A percentile compares a stretch with the other conserved stretches of the same genome.
phyloP scores from a whole-genome alignment of 108 stramenopile species.

The Pseudonitzschia multiseries region DNA sequence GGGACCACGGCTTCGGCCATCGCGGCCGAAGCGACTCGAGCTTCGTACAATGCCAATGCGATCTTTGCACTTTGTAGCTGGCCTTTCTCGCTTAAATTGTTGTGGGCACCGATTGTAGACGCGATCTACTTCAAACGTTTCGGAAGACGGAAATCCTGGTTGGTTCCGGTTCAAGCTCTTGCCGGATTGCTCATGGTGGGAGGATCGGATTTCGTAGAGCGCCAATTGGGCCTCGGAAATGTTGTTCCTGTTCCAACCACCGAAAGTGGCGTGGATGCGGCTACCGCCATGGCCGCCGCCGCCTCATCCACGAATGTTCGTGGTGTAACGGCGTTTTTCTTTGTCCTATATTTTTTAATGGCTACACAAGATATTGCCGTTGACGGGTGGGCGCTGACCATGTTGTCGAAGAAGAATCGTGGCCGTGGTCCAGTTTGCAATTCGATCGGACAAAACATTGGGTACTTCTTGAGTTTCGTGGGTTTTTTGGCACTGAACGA shows the following conservation, averaged over 20 bases:
- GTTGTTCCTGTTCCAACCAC: neutral
- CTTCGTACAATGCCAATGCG: conserved; percentile 93
- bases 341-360: conserved; percentile 95
- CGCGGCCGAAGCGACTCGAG: conserved; percentile 48
- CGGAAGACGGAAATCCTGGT: conserved; percentile 96
- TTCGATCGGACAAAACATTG: conserved; percentile 96
- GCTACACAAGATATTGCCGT: conserved; percentile 99
- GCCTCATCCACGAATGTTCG: conserved; percentile 61
- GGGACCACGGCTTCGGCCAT: conserved; percentile 35
- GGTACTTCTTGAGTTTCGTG: conserved; percentile 93
- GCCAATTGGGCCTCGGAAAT: conserved; percentile 60
- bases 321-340: conserved; percentile 92
- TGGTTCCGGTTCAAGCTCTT: conserved; percentile 94
- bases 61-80: conserved; percentile 93
- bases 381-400: conserved; percentile 99
- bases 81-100: conserved; percentile 97
- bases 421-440: conserved; percentile 96
- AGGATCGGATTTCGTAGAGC: conserved; percentile 82
- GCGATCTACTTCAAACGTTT: conserved; percentile 82
- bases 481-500: conserved; percentile 97
- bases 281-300: neutral
- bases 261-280: conserved; percentile 9
- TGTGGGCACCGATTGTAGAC: conserved; percentile 99
- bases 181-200: conserved; percentile 86
- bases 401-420: conserved; percentile 92